Conservation (phyloP, 441 rosid genomes). For the Erodium texanum region DNA sequence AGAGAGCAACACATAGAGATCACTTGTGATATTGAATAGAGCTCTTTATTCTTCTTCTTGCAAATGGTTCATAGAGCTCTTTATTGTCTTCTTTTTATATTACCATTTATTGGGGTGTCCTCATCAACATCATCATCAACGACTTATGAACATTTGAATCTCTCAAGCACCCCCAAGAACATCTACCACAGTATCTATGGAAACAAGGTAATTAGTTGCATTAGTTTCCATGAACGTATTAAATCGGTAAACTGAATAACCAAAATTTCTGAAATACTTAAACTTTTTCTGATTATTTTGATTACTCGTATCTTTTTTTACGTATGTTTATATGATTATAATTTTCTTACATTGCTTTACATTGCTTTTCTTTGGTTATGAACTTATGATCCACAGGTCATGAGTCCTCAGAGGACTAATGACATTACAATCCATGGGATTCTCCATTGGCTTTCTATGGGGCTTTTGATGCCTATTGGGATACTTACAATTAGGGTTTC, state of each 20-base stretch:
- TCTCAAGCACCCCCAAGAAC: conserved; percentile 23
- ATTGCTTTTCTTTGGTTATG: no score
- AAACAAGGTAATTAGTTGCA: conserved; percentile 36
- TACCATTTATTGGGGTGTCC: conserved; percentile 26
- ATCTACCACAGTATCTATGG: conserved; percentile 20
- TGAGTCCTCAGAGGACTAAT: conserved; percentile 34
- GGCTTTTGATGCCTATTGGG: conserved; percentile 71
- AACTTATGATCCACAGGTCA: neutral
- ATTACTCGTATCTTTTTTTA: no score
- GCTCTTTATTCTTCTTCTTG: neutral
- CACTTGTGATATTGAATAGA: neutral
- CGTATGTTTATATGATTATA: neutral
- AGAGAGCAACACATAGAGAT: conserved; percentile 8
- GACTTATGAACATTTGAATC: conserved; percentile 24
- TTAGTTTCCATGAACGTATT: no score
- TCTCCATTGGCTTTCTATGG: conserved; percentile 79
- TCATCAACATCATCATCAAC: conserved; percentile 17
- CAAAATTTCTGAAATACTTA: no score
- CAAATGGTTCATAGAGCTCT: neutral
- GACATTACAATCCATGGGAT: conserved; percentile 62
- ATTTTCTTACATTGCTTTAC: neutral
- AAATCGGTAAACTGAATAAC: no score
- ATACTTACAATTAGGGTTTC: conserved; percentile 63
- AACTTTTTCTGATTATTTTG: no score
- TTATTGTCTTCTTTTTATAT: conserved; percentile 11